Evolutionary conservation across 2,329 filamentous ascomycete species (phyloP).

Genomic region (Paracoccidioides brasiliensis): DNA sequence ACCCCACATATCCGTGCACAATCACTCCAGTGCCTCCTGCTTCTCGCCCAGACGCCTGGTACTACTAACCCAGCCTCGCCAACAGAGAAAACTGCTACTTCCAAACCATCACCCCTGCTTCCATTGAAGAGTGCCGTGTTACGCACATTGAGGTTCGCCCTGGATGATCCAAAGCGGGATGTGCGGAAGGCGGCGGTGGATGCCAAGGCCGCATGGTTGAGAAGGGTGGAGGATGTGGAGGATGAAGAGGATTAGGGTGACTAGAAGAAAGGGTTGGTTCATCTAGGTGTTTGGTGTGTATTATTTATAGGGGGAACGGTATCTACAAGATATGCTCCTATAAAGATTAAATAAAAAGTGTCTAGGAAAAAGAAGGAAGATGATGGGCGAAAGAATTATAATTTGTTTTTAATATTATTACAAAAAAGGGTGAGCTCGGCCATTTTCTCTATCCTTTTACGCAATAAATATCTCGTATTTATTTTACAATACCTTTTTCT

Average conservation of each 20-base stretch:
- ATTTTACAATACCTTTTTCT: too few relatives aligned
- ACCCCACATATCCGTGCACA: conserved; percentile 21
- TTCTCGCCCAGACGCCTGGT: conserved; percentile 22
- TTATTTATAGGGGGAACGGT: too few relatives aligned
- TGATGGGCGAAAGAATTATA: too few relatives aligned
- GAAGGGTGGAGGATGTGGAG: conserved; percentile 44
- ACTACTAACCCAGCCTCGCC: conserved; percentile 10
- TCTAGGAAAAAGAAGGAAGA: too few relatives aligned
- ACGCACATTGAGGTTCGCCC: conserved; percentile 38
- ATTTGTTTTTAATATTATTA: too few relatives aligned
- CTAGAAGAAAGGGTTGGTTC: too few relatives aligned
- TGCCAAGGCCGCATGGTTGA: conserved; percentile 48
- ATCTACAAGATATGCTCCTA: too few relatives aligned
- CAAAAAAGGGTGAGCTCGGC: too few relatives aligned
- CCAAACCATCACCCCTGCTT: conserved; percentile 35
- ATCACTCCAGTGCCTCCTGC: conserved; percentile 26
- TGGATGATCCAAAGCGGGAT: conserved; percentile 51
- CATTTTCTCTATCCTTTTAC: too few relatives aligned
- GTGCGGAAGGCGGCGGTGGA: conserved; percentile 51
- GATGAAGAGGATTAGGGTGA: conserved; percentile 37
- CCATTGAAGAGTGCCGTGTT: conserved; percentile 46
- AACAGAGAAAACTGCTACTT: conserved; percentile 12
- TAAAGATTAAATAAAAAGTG: too few relatives aligned
- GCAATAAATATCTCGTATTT: too few relatives aligned
- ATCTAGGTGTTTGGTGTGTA: too few relatives aligned